A percentile compares a stretch with the other conserved stretches of the same genome.
These are phyloP conservation scores for Babesia gibsoni DNA, from an alignment of 169 alveolate genomes.

Conservation along the genomic window DNA sequence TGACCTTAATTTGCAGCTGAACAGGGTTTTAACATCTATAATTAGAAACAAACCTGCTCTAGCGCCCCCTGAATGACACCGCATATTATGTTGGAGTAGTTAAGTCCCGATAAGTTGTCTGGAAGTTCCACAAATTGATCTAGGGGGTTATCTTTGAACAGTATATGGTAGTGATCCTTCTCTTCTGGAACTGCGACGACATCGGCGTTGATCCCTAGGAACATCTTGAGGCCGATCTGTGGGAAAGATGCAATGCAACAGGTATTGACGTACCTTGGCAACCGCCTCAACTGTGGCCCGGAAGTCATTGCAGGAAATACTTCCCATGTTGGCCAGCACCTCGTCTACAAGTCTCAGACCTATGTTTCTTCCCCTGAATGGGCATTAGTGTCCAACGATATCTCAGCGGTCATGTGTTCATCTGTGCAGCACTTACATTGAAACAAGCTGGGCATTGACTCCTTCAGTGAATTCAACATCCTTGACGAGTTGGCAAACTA, in stretches of 20 bases:
- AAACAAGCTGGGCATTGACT: constrained; percentile 83
- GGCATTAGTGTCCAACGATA: not conserved
- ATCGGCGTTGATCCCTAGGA: constrained; percentile 72
- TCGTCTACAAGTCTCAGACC: constrained; percentile 74
- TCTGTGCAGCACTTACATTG: constrained; percentile 58
- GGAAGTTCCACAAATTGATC: constrained; percentile 77
- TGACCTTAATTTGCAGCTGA: constrained; percentile 72
- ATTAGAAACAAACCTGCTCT: constrained; percentile 61
- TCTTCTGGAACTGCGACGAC: constrained; percentile 69
- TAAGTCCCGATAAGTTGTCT: constrained; percentile 63
- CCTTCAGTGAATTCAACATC: constrained; percentile 88
- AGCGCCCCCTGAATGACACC: constrained; percentile 77
- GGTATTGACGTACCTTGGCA: constrained; percentile 65
- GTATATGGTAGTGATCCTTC: constrained; percentile 62
- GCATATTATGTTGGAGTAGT: constrained; percentile 70
- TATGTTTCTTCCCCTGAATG: constrained; percentile 70
- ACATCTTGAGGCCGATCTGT: constrained; percentile 78
- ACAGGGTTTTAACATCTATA: not conserved
- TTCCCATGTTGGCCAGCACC: constrained; percentile 72
- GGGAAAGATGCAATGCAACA: not conserved
- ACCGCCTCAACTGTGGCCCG: constrained; percentile 74
- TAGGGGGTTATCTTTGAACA: constrained; percentile 74
- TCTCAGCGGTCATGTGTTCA: not conserved
- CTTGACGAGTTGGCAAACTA: constrained; percentile 84
- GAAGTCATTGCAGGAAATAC: constrained; percentile 71